Percentiles rank a stretch among this genome's conserved stretches.
These are phyloP conservation scores for Suillus discolor DNA, from an alignment of 768 basidiomycete genomes.

Conservation along the genomic window DNA sequence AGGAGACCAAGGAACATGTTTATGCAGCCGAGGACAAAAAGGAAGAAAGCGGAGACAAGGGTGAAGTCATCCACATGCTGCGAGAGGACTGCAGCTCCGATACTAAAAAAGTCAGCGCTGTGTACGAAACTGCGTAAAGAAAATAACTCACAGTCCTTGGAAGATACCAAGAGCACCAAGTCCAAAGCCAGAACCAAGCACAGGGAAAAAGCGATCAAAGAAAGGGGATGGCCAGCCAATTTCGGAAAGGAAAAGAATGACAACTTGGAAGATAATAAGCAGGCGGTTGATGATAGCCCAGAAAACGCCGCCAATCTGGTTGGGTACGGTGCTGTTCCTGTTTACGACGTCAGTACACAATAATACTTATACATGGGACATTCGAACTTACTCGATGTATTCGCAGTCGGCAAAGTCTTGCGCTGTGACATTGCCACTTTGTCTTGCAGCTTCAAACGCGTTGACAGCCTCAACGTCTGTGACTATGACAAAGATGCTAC, in stretches of 20 bases:
- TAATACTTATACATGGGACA: not conserved
- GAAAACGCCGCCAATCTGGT: slow-evolving; percentile 88
- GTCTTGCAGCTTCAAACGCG: slow-evolving; percentile 49
- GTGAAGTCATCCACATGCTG: slow-evolving; percentile 87
- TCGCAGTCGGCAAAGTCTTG: slow-evolving; percentile 57
- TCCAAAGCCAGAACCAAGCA: slow-evolving; percentile 83
- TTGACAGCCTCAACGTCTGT: slow-evolving; percentile 79
- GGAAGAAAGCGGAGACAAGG: slow-evolving; percentile 88
- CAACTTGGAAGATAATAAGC: slow-evolving; percentile 82
- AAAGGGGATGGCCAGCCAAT: slow-evolving; percentile 76
- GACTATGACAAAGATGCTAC: slow-evolving; percentile 73
- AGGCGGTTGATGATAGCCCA: slow-evolving; percentile 90
- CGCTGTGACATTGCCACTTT: slow-evolving; percentile 31
- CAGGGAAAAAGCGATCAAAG: slow-evolving; percentile 85
- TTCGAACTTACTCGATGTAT: slow-evolving; percentile 67
- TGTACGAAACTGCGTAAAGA: not conserved
- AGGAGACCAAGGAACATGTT: slow-evolving; percentile 80
- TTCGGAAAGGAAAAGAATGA: slow-evolving; percentile 83
- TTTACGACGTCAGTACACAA: slow-evolving; percentile 25
- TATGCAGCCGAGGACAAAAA: slow-evolving; percentile 89
- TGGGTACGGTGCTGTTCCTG: slow-evolving; percentile 80
- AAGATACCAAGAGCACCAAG: slow-evolving; percentile 86
- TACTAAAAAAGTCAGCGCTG: slow-evolving; percentile 38
- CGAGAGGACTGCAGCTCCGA: slow-evolving; percentile 71
- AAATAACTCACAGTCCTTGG: slow-evolving; percentile 70